Conservation (phyloP, 2,329 filamentous ascomycete species). For the Colletotrichum tropicale region DNA sequence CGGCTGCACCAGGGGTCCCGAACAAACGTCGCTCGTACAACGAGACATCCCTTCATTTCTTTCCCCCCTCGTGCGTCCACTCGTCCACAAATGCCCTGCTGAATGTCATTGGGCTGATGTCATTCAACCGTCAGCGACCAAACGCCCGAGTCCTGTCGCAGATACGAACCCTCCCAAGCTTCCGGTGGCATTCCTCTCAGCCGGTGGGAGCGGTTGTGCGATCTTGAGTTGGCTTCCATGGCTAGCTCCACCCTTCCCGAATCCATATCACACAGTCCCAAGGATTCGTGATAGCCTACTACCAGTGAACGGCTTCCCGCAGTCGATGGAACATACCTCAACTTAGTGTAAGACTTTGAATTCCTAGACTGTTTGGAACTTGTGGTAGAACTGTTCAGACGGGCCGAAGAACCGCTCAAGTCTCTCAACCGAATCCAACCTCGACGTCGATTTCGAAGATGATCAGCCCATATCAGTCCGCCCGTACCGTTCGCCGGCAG, state of each 20-base stretch:
- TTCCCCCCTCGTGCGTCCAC: neutral
- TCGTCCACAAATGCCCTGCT: neutral
- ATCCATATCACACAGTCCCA: neutral
- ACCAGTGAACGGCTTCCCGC: neutral
- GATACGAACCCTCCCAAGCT: neutral
- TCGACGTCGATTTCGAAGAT: neutral
- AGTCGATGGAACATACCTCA: neutral
- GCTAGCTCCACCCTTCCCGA: neutral
- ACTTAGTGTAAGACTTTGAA: neutral
- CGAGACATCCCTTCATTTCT: neutral
- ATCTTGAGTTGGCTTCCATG: neutral
- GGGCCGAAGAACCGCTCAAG: neutral
- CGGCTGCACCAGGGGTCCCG: neutral
- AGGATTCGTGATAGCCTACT: neutral
- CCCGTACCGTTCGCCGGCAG: neutral
- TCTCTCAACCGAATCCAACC: neutral
- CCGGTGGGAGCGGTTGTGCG: neutral
- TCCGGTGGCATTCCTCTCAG: neutral
- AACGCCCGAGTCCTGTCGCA: neutral
- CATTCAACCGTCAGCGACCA: neutral
- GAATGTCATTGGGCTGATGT: neutral
- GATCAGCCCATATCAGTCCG: neutral
- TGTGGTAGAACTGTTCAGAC: neutral
- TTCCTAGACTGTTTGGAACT: neutral
- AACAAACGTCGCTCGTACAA: neutral